These are phyloP conservation scores for Ceratobasidium papillatum DNA, from an alignment of 1,284 basidiomycete species.

Conservation along the genomic window DNA sequence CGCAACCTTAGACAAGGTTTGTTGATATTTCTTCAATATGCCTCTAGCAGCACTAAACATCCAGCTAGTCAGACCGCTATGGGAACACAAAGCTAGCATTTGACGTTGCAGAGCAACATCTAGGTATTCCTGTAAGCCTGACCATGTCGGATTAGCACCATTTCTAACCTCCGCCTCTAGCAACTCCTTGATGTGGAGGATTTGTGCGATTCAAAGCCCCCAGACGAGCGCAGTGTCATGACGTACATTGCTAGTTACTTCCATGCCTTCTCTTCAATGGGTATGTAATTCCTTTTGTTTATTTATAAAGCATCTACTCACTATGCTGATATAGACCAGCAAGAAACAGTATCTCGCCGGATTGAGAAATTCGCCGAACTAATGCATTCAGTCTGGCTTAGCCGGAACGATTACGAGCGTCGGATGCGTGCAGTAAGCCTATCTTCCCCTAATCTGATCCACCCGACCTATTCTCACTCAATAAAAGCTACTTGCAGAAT, in stretches of 20 bases:
- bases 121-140: constrained; percentile 83
- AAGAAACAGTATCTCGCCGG: constrained; percentile 90
- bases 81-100: constrained; percentile 89
- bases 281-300: constrained; percentile 57
- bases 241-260: constrained; percentile 96
- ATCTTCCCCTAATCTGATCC: background rate
- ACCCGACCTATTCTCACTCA: constrained; percentile 25
- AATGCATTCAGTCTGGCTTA: constrained; percentile 88
- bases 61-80: constrained; percentile 70
- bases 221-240: constrained; percentile 96
- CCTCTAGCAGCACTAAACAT: constrained; percentile 15
- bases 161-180: constrained; percentile 55
- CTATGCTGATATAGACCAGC: constrained; percentile 72
- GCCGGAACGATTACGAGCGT: constrained; percentile 93
- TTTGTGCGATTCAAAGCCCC: constrained; percentile 86
- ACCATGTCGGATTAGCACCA: background rate
- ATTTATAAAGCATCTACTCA: background rate
- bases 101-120: constrained; percentile 82
- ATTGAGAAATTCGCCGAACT: constrained; percentile 97
- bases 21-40: constrained; percentile 34
- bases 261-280: constrained; percentile 97
- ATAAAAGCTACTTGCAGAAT: constrained; percentile 45
- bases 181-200: constrained; percentile 97
- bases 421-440: constrained; percentile 73
- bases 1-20: constrained; percentile 80